Base-by-base conservation (phyloP, 306 rosid species). In the Sicyos baderoa region DNA sequence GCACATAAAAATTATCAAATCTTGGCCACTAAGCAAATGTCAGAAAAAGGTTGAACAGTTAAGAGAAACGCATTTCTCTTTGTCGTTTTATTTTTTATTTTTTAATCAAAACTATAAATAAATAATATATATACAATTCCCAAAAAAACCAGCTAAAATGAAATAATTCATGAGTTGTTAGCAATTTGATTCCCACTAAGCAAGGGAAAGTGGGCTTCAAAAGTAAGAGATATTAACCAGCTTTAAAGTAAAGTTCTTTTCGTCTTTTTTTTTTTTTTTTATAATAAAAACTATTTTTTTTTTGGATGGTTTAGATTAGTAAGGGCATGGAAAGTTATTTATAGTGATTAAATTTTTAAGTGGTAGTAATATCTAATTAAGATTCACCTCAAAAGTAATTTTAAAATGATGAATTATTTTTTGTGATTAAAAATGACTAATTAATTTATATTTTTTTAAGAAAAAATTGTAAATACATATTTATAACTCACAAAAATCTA, bases 1-100 rank as follows among this genome's bases (percentile, higher is more conserved):
- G 37, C 45, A 44, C 54, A 44, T 44, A 19, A 25, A 65, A 15
- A 65, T 45, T 11, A 53, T 45, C 8, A 47, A 66, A 21, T 14
- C 71, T 66, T 66, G 7, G 2, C 42, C 55, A 14, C 13, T 66
- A 66, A 66, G 71, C 55, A 66, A 44, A 3, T 47, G 71, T 44
- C 25, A 22, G 14, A 22, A 66, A 66, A 66, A 47, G 13, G 9
- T 37, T 37, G 44, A 37, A 37, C 44, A 37, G 71, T 11, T 49
- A 21, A 12, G 10, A 21, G 7, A 32, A 45, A 22, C 71, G 54
- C 71, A 66, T 6, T 4, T 66, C 54, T 15, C 21, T 45, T 42
- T 66, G 71, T 47, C 40, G 71, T 65, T 64, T 64, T 21, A 47
- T 0, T 19, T 18, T 19, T 18, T 37, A 21, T 65, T 65, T 5